Conservation (phyloP, 257 asterid species). For the Cordia subcordata region DNA sequence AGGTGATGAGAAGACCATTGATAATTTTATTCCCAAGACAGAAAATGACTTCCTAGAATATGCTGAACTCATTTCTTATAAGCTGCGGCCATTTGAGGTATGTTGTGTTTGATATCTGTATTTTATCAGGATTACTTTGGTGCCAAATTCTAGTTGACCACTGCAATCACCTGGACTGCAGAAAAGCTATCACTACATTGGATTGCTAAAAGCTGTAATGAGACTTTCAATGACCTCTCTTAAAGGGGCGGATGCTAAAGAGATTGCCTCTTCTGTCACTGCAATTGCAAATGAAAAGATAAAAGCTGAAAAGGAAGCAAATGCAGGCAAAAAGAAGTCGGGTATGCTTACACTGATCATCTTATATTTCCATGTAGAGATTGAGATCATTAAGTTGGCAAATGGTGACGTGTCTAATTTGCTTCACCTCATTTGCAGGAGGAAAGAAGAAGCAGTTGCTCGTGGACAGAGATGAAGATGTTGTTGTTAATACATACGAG, state of each 20-base stretch:
- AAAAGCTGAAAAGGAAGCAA: conserved; percentile 91
- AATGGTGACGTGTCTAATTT: conserved; percentile 1
- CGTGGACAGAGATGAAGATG: conserved; percentile 67
- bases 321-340: conserved; percentile 83
- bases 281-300: conserved; percentile 97
- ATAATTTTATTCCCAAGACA: conserved; percentile 78
- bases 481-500: conserved; percentile 37
- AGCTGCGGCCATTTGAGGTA: conserved; percentile 83
- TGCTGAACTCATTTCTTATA: conserved; percentile 77
- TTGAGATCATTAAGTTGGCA: not conserved
- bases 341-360: conserved; percentile 23
- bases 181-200: conserved; percentile 94
- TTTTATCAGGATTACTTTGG: not conserved
- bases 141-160: not conserved
- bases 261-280: conserved; percentile 82
- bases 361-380: not conserved
- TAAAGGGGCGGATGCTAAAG: conserved; percentile 93
- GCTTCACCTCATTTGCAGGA: conserved; percentile 31
- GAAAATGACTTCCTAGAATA: conserved; percentile 82
- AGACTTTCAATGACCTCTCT: conserved; percentile 68
- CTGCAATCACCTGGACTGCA: conserved; percentile 15
- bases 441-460: conserved; percentile 84
- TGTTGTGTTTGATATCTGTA: conserved; percentile 10
- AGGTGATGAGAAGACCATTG: conserved; percentile 70
- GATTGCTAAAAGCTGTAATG: conserved; percentile 79